Conservation (phyloP, 2,329 filamentous ascomycete genomes). For the Venturia effusa region DNA sequence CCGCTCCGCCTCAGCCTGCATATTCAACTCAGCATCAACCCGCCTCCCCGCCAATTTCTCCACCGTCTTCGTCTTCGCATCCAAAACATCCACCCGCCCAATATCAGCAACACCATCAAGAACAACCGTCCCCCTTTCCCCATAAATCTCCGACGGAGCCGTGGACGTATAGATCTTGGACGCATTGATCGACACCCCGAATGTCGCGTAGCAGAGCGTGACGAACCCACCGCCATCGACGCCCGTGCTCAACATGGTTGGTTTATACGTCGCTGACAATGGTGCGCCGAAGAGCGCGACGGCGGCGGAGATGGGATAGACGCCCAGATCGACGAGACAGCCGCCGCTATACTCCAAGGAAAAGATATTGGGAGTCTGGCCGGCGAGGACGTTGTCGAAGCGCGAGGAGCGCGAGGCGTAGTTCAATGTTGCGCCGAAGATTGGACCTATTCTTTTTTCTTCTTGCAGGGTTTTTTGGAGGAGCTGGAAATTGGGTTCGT, state of each 20-base stretch:
- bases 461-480: conserved; percentile 26
- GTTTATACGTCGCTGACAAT: conserved; percentile 29
- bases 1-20: conserved; percentile 37
- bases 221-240: conserved; percentile 36
- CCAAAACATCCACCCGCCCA: conserved; percentile 28
- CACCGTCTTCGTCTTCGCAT: conserved; percentile 32
- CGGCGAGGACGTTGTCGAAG: conserved; percentile 36
- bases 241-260: conserved; percentile 32
- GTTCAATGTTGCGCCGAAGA: conserved; percentile 34
- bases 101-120: conserved; percentile 36
- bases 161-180: conserved; percentile 35
- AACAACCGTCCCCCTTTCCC: conserved; percentile 35
- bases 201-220: conserved; percentile 32
- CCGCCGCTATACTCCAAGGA: conserved; percentile 36
- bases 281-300: conserved; percentile 37
- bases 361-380: conserved; percentile 39
- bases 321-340: conserved; percentile 37
- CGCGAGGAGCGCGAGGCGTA: conserved; percentile 35
- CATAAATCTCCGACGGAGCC: conserved; percentile 35
- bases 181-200: conserved; percentile 33
- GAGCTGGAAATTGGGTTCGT: conserved; percentile 38
- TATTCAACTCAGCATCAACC: conserved; percentile 30
- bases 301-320: conserved; percentile 37
- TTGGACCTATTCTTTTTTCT: conserved; percentile 27
- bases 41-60: conserved; percentile 29